Conservation (phyloP, 2,329 filamentous ascomycete species). For the Penicillium sp. region DNA sequence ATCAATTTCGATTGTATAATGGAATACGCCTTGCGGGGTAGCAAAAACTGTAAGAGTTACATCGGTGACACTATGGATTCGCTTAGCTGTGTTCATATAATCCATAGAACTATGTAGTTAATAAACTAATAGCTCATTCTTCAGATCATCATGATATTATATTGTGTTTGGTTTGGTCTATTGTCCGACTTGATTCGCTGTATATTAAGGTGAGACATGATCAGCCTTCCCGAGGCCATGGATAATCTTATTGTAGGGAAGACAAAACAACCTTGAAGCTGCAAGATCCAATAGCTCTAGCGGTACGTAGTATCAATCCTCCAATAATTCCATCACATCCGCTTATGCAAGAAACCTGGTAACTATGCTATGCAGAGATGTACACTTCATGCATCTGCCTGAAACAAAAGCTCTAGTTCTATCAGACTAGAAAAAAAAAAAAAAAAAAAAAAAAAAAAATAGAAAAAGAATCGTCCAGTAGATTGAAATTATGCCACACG, state of each 20-base stretch:
- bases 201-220: background rate
- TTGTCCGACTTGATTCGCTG: background rate
- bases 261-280: background rate
- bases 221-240: background rate
- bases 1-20: conserved; percentile 23
- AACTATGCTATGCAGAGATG: background rate
- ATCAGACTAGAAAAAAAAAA: background rate
- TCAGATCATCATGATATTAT: background rate
- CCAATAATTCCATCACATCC: background rate
- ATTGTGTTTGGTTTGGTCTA: background rate
- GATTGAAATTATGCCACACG: conserved; percentile 11
- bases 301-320: no score
- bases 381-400: background rate
- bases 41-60: conserved; percentile 12
- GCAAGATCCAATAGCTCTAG: background rate
- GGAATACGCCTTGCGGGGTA: conserved; percentile 29
- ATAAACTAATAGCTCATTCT: background rate
- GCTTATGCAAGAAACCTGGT: background rate
- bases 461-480: background rate
- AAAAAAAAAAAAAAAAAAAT: background rate
- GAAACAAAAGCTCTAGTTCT: background rate
- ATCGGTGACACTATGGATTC: conserved; percentile 2
- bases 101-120: background rate
- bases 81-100: background rate
- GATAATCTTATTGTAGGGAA: background rate